Evolutionary conservation across 495 filamentous ascomycete species (phyloP), one percentile per base, ranked within the genome.

Genomic region (Penicillium chermesinum): DNA sequence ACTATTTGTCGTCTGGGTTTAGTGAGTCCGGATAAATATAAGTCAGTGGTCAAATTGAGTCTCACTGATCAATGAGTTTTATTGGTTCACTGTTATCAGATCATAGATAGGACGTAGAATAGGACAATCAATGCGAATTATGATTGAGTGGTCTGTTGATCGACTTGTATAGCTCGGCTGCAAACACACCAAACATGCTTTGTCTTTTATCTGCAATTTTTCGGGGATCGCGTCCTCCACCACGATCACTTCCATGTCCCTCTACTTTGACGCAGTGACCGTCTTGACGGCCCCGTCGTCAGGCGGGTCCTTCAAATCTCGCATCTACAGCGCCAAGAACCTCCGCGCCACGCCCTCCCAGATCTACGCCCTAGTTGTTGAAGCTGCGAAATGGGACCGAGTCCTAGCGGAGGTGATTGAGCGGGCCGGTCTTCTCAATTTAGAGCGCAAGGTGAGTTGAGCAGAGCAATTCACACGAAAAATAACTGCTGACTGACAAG

Each of bases 261-360:
- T 98, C 49, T 98, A 98, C 69, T 85, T 93, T 63, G 93, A 98
- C 67, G 85, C 89, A 18, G 89, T 87, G 3, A 68, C 75, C 7
- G 68, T 96, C 34, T 70, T 98, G 41, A 78, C 79, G 2, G 77
- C 77, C 14, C 67, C 82, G n/a, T 78, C 79, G 12, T 61, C 73
- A 10, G 80, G 82, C 17, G 87, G 86, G 25, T 91, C 83, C n/a
- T 77, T 95, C 59, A 93, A 90, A 62, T 85, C 88, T 1, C 74
- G 86, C 21, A 76, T 95, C 43, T 96, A 88, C 66, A 72, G 61
- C 30, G 72, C 77, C 45, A 79, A 79, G 43, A 70, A 74, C 16
- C 65, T 87, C 14, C 91, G 89, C 50, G 89, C 87, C 1, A 76
- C 80, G 0, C 88, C 85, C 0, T 84, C 86, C 15, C 86, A 93